These are phyloP conservation scores for Hypocrella siamensis DNA, from an alignment of 2,329 filamentous ascomycete genomes.

Conservation along the genomic window DNA sequence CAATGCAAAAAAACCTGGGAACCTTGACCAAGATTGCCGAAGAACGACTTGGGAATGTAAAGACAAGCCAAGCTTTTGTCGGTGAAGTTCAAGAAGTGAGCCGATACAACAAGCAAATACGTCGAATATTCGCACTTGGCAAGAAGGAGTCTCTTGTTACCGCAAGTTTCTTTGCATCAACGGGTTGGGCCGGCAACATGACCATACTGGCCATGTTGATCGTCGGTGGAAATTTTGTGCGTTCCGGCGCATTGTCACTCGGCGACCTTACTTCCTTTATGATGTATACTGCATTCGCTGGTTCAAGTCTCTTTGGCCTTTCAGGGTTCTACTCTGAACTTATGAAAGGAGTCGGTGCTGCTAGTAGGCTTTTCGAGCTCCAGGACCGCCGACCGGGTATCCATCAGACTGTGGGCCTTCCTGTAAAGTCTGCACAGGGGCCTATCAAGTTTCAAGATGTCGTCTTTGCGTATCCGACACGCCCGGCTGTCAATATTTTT, in stretches of 20 bases:
- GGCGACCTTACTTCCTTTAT: constrained; percentile 92
- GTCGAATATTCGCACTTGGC: constrained; percentile 81
- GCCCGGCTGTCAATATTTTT: constrained; percentile 86
- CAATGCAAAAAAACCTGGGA: constrained; percentile 87
- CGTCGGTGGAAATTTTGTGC: constrained; percentile 80
- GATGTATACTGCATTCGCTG: constrained; percentile 88
- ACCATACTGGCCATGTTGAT: constrained; percentile 84
- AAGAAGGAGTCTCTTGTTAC: constrained; percentile 76
- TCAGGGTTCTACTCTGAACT: constrained; percentile 95
- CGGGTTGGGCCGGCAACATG: constrained; percentile 89
- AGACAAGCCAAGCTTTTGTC: constrained; percentile 90
- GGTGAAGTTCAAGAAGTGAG: constrained; percentile 81
- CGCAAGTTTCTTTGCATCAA: constrained; percentile 76
- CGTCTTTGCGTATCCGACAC: constrained; percentile 80
- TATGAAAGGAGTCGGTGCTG: constrained; percentile 97
- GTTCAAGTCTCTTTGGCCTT: constrained; percentile 79
- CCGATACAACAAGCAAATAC: constrained; percentile 84
- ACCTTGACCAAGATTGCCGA: constrained; percentile 93
- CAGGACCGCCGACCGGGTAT: constrained; percentile 82
- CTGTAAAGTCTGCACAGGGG: constrained; percentile 71
- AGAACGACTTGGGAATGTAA: constrained; percentile 91
- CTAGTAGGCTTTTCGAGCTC: constrained; percentile 88
- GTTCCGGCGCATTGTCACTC: constrained; percentile 69
- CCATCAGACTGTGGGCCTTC: constrained; percentile 66
- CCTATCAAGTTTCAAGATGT: constrained; percentile 80